These are phyloP conservation scores for Geotrichum carabidarum DNA, from an alignment of 1,139 yeast species.

Conservation along the genomic window DNA sequence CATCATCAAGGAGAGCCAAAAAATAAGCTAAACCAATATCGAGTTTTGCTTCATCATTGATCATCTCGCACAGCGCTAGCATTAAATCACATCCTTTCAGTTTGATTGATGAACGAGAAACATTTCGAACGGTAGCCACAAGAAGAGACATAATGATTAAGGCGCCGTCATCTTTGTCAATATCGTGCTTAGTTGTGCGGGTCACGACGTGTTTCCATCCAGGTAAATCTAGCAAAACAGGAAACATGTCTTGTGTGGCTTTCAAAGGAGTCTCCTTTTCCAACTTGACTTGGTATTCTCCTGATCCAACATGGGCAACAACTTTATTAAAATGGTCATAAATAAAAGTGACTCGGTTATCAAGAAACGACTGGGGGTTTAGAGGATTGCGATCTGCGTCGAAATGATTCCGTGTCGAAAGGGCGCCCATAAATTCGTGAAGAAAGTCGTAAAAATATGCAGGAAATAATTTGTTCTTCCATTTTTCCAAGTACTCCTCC, in stretches of 20 bases:
- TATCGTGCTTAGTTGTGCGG: slow-evolving; percentile 29
- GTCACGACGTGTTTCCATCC: slow-evolving; percentile 37
- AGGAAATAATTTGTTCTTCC: slow-evolving; percentile 55
- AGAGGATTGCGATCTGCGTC: slow-evolving; percentile 3
- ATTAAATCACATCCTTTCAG: slow-evolving; percentile 72
- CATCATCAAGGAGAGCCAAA: slow-evolving; percentile 51
- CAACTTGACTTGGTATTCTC: slow-evolving; percentile 15
- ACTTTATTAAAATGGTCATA: slow-evolving; percentile 40
- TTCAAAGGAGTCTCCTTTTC: slow-evolving; percentile 1
- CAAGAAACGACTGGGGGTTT: slow-evolving; percentile 15
- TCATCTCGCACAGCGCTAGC: slow-evolving; percentile 66
- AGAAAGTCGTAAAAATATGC: slow-evolving; percentile 63
- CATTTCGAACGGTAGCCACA: slow-evolving; percentile 60
- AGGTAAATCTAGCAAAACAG: slow-evolving; percentile 50
- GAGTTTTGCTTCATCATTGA: slow-evolving; percentile 76
- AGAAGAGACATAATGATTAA: slow-evolving; percentile 60
- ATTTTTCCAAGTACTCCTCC: slow-evolving; percentile 48
- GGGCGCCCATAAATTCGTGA: slow-evolving; percentile 56
- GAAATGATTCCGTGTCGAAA: slow-evolving; percentile 33
- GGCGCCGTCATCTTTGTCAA: slow-evolving; percentile 46
- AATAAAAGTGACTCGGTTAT: slow-evolving; percentile 16
- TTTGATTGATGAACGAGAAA: slow-evolving; percentile 58
- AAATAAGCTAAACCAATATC: slow-evolving; percentile 83
- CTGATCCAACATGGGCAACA: slow-evolving; percentile 14
- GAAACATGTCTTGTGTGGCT: slow-evolving; percentile 27